Evolutionary conservation across 1,284 basidiomycete genomes (phyloP), one percentile per base, ranked within the genome.

Genomic region (Malassezia vespertilionis): DNA sequence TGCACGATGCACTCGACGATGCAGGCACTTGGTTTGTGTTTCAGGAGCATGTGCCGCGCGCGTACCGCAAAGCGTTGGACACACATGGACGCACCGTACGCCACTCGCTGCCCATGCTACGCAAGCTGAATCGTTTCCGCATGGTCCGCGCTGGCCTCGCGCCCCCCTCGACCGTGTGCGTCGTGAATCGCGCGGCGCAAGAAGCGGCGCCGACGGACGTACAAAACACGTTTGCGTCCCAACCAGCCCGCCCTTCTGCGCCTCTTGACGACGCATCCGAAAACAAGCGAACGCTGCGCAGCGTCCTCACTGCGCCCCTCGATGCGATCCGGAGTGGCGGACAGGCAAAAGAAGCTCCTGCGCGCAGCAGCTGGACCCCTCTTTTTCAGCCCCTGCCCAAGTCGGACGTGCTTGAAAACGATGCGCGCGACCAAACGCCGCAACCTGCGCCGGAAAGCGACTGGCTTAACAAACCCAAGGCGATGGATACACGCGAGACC

Each of bases 51-150:
- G 67, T 70, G n/a, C 67, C 67, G 3, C 45, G 52, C 8, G 46
- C 54, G 42, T 70, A 70, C 40, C 54, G 65, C 11, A 53, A 46
- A 4, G 62, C 64, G 26, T 45, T 70, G 7, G 63, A 63, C 15
- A 49, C 46, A 4, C 27, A 36, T 0, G 64, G 58, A 2, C 33
- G 57, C 3, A 50, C 49, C 0, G 57, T 48, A 28, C 46, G 44
- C 3, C 53, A 51, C 32, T 60, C 61, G 27, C 45, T 47, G 10
- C 60, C 65, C 5, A 61, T 63, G 58, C 46, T 70, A n/a, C 55
- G 65, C 38, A 68, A 68, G 44, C 49, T 70, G 6, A 62, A 58
- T 46, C 44, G 59, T 40, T 70, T 70, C 56, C 50, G 60, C 18
- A 52, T 45, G 40, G 40, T 57, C 14, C 42, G 46, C 9, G 43